Percentiles rank a stretch among this genome's conserved stretches.
Evolutionary conservation across 768 basidiomycete species (phyloP).

Genomic region (Podaxis rugospora): DNA sequence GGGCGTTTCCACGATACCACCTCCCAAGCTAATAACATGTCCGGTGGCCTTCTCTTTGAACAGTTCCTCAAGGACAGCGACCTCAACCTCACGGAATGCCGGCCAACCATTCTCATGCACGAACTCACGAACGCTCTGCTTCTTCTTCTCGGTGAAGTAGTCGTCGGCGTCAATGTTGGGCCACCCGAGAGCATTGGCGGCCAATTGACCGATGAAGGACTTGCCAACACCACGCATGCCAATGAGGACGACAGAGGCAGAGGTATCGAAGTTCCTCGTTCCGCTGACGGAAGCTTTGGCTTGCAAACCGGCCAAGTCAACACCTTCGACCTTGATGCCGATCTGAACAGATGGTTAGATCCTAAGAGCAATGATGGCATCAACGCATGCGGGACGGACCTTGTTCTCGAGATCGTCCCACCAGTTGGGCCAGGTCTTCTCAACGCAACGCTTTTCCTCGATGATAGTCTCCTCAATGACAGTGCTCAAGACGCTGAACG

Average conservation of each 20-base stretch:
- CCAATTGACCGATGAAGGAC: conserved; percentile 79
- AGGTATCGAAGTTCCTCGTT: conserved; percentile 25
- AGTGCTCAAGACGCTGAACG: conserved; percentile 84
- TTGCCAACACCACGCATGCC: conserved; percentile 99
- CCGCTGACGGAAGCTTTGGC: conserved; percentile 41
- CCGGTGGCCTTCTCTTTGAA: conserved; percentile 50
- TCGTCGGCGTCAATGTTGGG: conserved; percentile 79
- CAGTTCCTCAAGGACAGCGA: conserved; percentile 62
- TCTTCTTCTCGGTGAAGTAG: conserved; percentile 63
- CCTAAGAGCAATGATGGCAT: neutral
- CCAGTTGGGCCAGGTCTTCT: conserved; percentile 99
- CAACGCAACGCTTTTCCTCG: conserved; percentile 96
- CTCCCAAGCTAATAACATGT: conserved; percentile 87
- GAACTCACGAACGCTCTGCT: conserved; percentile 63
- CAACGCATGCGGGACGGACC: conserved; percentile 35
- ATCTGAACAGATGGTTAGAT: conserved; percentile 46
- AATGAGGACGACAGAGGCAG: conserved; percentile 69
- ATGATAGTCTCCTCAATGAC: conserved; percentile 72
- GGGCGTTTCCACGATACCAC: conserved; percentile 88
- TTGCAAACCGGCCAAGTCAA: conserved; percentile 53
- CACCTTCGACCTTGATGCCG: conserved; percentile 82
- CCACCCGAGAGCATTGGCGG: conserved; percentile 69
- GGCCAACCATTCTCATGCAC: conserved; percentile 86
- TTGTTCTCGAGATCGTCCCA: conserved; percentile 98
- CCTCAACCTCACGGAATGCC: conserved; percentile 82